A percentile compares a stretch with the other conserved stretches of the same genome.
phyloP scores from a whole-genome alignment of 2,329 filamentous ascomycete genomes.

The Pseudophaeomoniella oleicola region DNA sequence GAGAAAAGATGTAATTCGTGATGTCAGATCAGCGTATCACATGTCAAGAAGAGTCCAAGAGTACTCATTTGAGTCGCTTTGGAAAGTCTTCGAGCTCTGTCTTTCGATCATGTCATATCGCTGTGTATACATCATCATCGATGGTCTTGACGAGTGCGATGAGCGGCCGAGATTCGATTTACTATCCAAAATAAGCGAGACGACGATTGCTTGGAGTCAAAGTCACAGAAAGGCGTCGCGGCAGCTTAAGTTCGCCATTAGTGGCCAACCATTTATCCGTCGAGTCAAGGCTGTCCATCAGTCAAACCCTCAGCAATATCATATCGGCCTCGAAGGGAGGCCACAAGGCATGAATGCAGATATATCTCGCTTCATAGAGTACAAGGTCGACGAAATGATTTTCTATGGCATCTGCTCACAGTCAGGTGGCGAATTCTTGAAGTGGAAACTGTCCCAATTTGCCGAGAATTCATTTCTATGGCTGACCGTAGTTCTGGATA shows the following conservation, averaged over 20 bases:
- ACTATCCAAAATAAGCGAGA: slow-evolving; percentile 4
- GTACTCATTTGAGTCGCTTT: slow-evolving; percentile 5
- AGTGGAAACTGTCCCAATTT: slow-evolving; percentile 2
- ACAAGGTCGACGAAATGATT: slow-evolving; percentile 6
- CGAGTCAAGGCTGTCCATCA: slow-evolving; percentile 2
- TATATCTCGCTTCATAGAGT: slow-evolving; percentile 5
- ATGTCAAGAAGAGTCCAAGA: slow-evolving; percentile 3
- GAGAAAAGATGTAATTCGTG: slow-evolving; percentile 5
- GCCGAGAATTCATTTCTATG: slow-evolving; percentile 6
- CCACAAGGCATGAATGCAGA: slow-evolving; percentile 4
- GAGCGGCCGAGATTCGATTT: slow-evolving; percentile 3
- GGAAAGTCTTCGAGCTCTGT: slow-evolving; percentile 5
- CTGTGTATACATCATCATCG: slow-evolving; percentile 6
- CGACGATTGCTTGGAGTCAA: slow-evolving; percentile 1
- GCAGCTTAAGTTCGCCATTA: slow-evolving; percentile 6
- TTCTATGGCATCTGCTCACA: slow-evolving; percentile 3
- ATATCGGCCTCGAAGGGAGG: slow-evolving; percentile 6
- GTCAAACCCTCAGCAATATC: slow-evolving; percentile 2
- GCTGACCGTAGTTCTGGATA: slow-evolving; percentile 5
- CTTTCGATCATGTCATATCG: slow-evolving; percentile 2
- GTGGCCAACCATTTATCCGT: slow-evolving; percentile 5
- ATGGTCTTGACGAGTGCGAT: slow-evolving; percentile 8
- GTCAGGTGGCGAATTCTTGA: slow-evolving; percentile 4
- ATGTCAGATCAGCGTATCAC: slow-evolving; percentile 5
- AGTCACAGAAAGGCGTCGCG: slow-evolving; percentile 1